A percentile compares a stretch with the other conserved stretches of the same genome.
These are phyloP conservation scores for Neocallimastix lanati DNA, from an alignment of 192 early-diverging fungal genomes.

Conservation along the genomic window DNA sequence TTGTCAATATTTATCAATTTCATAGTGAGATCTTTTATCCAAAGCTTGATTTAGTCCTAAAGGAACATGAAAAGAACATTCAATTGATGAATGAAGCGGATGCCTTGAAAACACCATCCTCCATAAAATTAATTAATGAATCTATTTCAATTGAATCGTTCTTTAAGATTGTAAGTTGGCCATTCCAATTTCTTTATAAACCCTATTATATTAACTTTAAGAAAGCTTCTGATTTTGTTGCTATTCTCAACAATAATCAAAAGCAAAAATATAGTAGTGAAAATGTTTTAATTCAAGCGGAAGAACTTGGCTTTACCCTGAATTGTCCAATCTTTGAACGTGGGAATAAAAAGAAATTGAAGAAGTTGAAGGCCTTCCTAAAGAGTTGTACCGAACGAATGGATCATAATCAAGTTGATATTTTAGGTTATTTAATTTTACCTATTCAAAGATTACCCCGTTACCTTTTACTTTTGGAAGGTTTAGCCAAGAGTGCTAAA, in stretches of 20 bases:
- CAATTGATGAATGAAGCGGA: not conserved
- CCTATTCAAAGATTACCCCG: not conserved
- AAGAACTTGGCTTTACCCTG: not conserved
- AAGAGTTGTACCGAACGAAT: not conserved
- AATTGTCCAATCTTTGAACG: not conserved
- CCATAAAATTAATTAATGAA: not conserved
- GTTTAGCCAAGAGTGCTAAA: not conserved
- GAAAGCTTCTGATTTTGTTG: not conserved
- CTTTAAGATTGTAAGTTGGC: not conserved
- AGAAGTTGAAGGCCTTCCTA: not conserved
- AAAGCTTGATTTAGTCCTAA: not conserved
- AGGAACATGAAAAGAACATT: not conserved
- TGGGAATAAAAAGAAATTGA: not conserved
- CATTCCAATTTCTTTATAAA: not conserved
- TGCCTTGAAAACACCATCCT: not conserved
- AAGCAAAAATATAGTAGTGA: not conserved
- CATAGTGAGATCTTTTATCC: not conserved
- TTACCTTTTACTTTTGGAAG: not conserved
- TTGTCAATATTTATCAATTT: not conserved
- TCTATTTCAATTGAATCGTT: not conserved
- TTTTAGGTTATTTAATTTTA: not conserved
- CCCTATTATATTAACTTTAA: not conserved
- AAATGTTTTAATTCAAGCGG: not conserved
- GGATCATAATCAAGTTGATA: not conserved
- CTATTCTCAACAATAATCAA: not conserved